Base-by-base conservation (phyloP, 768 basidiomycete species). In the Termitomyces sp. region DNA sequence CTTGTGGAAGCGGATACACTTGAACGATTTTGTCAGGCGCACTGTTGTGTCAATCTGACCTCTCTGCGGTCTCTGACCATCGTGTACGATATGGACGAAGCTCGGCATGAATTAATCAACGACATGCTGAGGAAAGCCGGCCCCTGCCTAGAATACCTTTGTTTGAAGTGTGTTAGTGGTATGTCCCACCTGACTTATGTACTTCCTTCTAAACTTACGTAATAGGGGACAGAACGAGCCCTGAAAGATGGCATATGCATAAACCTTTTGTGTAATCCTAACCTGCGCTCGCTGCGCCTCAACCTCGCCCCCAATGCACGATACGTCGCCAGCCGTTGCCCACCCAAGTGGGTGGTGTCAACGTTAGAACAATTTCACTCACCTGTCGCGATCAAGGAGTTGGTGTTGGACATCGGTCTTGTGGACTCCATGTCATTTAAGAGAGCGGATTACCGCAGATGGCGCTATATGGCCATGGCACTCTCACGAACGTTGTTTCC, bases 321-420 rank as follows among this genome's bases (percentile, higher is more conserved):
- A 14, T 54, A 59, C 32, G 30, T 30, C 30, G 28, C 45, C 38
- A 54, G 35, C n/a, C 45, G 45, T 22, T 59, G 58, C 30, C 58
- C 58, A 12, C 58, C 58, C 2, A 54, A 49, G 13, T 59, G 58
- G 46, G 53, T 59, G 16, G 30, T 59, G 22, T 54, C 58, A 24
- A 59, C 58, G 16, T 28, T 59, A 20, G 24, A 54, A 35, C 47
- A 46, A 24, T 22, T 59, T 36, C 42, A 42, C 5, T 38, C 45
- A 9, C 53, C 58, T 51, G 22, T 55, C 20, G 10, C 47, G 6
- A 51, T 59, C 38, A 38, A 55, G 30, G 42, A 44, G 9, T 47
- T 55, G 9, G 40, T 55, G 18, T 22, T 59, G 10, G 30, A 59
- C 24, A 54, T 59, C 28, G 53, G 53, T 28, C 55, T 59, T 22